phyloP scores from a whole-genome alignment of 2,329 filamentous ascomycete species.

The Arthrobotrys sphaeroides region DNA sequence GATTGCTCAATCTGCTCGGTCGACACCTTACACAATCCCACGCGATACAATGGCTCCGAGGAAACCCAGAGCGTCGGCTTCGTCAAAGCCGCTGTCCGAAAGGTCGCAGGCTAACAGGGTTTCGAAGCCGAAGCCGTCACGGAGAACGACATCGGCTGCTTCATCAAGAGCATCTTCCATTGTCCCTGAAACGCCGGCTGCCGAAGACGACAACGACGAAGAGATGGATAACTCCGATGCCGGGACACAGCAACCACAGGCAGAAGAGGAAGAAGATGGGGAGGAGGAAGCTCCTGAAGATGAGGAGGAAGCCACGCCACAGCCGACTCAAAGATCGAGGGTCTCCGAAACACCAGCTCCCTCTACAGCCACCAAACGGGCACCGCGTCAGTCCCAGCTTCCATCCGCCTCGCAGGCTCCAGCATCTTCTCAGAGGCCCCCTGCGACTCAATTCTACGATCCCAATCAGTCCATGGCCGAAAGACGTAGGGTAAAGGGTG shows the following conservation, averaged over 20 bases:
- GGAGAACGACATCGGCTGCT: conserved; percentile 8
- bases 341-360: conserved; percentile 26
- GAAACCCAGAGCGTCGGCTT: neutral
- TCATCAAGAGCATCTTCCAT: conserved; percentile 18
- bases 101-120: neutral
- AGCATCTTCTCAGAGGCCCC: conserved; percentile 7
- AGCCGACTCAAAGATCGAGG: conserved; percentile 24
- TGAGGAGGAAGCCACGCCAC: neutral
- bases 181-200: conserved; percentile 24
- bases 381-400: conserved; percentile 8
- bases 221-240: neutral
- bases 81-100: neutral
- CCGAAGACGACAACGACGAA: neutral
- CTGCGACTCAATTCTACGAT: conserved; percentile 38
- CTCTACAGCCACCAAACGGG: neutral
- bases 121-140: neutral
- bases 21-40: conserved; percentile 17
- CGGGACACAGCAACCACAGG: neutral
- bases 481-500: conserved; percentile 39
- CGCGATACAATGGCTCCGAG: conserved; percentile 16
- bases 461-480: conserved; percentile 50
- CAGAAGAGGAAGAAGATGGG: neutral
- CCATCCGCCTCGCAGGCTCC: conserved; percentile 16
- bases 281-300: conserved; percentile 21
- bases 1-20: conserved; percentile 32